A percentile compares a stretch with the other conserved stretches of the same genome.
These are phyloP conservation scores for Pisolithus thermaeus DNA, from an alignment of 1,284 basidiomycete species.

Conservation along the genomic window DNA sequence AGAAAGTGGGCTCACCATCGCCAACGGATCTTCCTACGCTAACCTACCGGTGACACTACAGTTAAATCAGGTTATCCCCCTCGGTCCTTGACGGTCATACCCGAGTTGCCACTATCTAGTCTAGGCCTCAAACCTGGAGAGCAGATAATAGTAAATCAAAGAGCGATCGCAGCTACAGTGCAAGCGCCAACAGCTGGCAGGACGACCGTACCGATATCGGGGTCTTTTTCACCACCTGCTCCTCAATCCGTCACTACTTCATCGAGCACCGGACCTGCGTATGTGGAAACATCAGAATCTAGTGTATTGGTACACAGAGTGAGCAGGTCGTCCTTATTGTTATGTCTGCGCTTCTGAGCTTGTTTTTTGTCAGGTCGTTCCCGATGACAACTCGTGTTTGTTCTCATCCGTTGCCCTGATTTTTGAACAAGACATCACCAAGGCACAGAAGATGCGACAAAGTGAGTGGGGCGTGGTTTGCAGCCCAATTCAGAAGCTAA, in stretches of 20 bases:
- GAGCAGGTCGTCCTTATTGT: slow-evolving; percentile 5
- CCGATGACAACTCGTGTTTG: slow-evolving; percentile 91
- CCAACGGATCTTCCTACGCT: neutral
- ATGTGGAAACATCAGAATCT: slow-evolving; percentile 44
- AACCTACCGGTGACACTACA: slow-evolving; percentile 26
- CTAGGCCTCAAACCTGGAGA: slow-evolving; percentile 75
- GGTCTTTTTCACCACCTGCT: slow-evolving; percentile 9
- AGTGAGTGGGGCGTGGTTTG: slow-evolving; percentile 36
- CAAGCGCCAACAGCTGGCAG: neutral
- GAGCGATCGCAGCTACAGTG: slow-evolving; percentile 6
- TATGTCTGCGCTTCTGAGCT: slow-evolving; percentile 5
- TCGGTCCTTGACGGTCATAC: slow-evolving; percentile 60
- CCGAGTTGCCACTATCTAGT: slow-evolving; percentile 65
- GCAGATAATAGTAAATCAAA: slow-evolving; percentile 74
- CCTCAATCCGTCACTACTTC: slow-evolving; percentile 9
- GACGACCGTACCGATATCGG: neutral
- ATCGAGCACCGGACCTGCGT: slow-evolving; percentile 43
- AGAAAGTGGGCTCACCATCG: slow-evolving; percentile 50
- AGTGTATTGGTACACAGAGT: slow-evolving; percentile 70
- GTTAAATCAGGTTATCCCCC: slow-evolving; percentile 88
- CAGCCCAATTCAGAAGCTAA: neutral
- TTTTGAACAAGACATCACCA: slow-evolving; percentile 73
- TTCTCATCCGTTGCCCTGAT: slow-evolving; percentile 83
- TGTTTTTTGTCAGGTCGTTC: slow-evolving; percentile 60
- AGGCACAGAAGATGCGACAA: slow-evolving; percentile 60